Conservation (phyloP, 176 grass and related monocot genomes). For the Triticum dicoccoides region DNA sequence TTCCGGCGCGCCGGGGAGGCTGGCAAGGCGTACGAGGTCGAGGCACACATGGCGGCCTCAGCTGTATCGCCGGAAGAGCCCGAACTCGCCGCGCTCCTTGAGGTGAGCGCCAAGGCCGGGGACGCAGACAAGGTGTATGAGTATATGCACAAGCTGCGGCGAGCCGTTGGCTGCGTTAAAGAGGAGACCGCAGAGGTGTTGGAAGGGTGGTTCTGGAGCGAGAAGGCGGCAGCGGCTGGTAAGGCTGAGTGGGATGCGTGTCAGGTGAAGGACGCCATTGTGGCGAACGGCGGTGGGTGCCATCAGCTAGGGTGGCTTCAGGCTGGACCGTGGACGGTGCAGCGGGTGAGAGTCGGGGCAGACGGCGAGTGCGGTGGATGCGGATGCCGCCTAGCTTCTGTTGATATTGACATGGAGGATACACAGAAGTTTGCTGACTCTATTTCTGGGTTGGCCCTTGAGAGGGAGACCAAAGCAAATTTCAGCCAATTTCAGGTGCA, state of each 20-base stretch:
- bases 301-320: conserved; percentile 71
- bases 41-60: conserved; percentile 58
- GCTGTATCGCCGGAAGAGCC: conserved; percentile 62
- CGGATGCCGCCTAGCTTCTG: conserved; percentile 36
- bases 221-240: conserved; percentile 7
- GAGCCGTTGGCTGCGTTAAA: conserved; percentile 25
- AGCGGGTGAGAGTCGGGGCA: conserved; percentile 26
- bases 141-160: conserved; percentile 78
- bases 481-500: conserved; percentile 81
- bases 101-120: conserved; percentile 49
- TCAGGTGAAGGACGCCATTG: conserved; percentile 41
- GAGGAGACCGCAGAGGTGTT: conserved; percentile 35
- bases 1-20: conserved; percentile 53
- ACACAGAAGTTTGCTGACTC: conserved; percentile 63
- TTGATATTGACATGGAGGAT: conserved; percentile 57
- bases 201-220: conserved; percentile 59
- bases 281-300: conserved; percentile 71
- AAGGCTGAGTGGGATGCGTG: conserved; percentile 12
- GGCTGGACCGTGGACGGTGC: conserved; percentile 49
- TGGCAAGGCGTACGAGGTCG: conserved; percentile 56
- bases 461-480: conserved; percentile 77
- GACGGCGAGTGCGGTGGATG: conserved; percentile 43
- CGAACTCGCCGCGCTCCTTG: conserved; percentile 50
- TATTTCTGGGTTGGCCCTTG: conserved; percentile 70
- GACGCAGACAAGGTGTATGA: conserved; percentile 61